A percentile compares a stretch with the other conserved stretches of the same genome.
Evolutionary conservation across 2,329 filamentous ascomycete genomes (phyloP).

Genomic region (Aaosphaeria pasadenensis): DNA sequence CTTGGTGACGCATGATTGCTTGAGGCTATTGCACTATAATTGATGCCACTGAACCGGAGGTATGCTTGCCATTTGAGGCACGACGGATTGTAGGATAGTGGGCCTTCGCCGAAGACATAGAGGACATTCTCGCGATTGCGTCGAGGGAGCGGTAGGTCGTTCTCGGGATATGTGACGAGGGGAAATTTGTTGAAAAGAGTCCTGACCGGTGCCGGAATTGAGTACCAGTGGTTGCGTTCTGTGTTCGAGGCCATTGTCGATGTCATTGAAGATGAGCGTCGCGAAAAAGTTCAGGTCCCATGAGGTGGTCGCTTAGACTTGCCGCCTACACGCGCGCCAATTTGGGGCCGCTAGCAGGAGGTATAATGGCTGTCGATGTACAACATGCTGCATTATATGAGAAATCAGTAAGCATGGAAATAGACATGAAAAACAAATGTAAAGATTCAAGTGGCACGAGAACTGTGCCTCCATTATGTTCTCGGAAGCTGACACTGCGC

Average conservation of each 20-base stretch:
- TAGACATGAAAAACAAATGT: too few species aligned
- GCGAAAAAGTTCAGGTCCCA: slow-evolving; percentile 22
- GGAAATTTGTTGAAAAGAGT: slow-evolving; percentile 83
- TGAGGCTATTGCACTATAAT: slow-evolving; percentile 66
- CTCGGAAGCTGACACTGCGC: too few species aligned
- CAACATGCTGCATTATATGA: too few species aligned
- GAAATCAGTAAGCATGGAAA: too few species aligned
- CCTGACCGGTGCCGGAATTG: slow-evolving; percentile 72
- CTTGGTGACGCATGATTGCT: slow-evolving; percentile 92
- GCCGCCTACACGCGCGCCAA: slow-evolving; percentile 4
- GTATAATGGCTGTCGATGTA: too few species aligned
- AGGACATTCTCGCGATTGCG: slow-evolving; percentile 57
- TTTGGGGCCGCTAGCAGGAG: too few species aligned
- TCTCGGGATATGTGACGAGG: slow-evolving; percentile 69
- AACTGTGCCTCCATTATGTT: too few species aligned
- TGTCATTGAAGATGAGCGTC: slow-evolving; percentile 6
- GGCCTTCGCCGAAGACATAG: slow-evolving; percentile 72
- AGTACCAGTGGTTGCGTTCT: slow-evolving; percentile 28
- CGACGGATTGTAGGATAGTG: slow-evolving; percentile 83
- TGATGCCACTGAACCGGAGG: slow-evolving; percentile 70
- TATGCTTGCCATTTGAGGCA: slow-evolving; percentile 98
- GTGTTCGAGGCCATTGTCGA: slow-evolving; percentile 19
- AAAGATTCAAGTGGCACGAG: too few species aligned
- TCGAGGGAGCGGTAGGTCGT: slow-evolving; percentile 67
- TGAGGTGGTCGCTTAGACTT: slow-evolving; percentile 25